A percentile compares a stretch with the other conserved stretches of the same genome.
These are phyloP conservation scores for Aureobasidium pullulans DNA, from an alignment of 2,329 filamentous ascomycete genomes.

Conservation along the genomic window DNA sequence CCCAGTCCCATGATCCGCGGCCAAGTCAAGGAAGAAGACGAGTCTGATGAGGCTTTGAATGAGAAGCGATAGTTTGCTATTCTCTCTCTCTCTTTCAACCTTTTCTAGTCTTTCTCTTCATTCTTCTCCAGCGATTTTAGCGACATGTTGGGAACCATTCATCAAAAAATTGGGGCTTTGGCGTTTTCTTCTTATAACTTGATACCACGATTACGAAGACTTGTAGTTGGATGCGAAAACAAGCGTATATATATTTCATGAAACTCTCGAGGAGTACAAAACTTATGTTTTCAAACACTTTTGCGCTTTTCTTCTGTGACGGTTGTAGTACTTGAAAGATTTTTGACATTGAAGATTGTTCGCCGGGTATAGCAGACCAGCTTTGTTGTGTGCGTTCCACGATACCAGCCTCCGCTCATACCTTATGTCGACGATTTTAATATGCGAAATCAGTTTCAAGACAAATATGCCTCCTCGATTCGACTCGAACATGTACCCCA, in stretches of 20 bases:
- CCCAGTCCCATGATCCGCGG: conserved; percentile 13
- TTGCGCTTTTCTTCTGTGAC: too few species aligned
- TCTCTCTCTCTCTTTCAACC: background rate
- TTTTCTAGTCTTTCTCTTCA: background rate
- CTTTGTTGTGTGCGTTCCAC: too few species aligned
- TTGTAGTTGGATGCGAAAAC: background rate
- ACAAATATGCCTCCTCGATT: too few species aligned
- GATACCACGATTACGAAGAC: background rate
- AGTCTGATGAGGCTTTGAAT: background rate
- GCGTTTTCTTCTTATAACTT: background rate
- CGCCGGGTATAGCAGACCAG: too few species aligned
- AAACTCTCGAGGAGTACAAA: background rate
- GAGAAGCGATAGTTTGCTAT: conserved; percentile 1
- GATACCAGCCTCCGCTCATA: too few species aligned
- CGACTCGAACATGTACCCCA: too few species aligned
- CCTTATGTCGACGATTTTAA: too few species aligned
- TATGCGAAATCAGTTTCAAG: too few species aligned
- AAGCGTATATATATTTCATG: background rate
- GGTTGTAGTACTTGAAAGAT: too few species aligned
- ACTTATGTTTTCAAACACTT: too few species aligned
- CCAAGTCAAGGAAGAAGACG: conserved; percentile 13
- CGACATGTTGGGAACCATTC: background rate
- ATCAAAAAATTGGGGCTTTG: background rate
- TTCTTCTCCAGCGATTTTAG: background rate
- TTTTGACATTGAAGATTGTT: too few species aligned